A percentile compares a stretch with the other conserved stretches of the same genome.
Evolutionary conservation across 306 rosid species (phyloP).

Genomic region (Hippophae gyantsensis): DNA sequence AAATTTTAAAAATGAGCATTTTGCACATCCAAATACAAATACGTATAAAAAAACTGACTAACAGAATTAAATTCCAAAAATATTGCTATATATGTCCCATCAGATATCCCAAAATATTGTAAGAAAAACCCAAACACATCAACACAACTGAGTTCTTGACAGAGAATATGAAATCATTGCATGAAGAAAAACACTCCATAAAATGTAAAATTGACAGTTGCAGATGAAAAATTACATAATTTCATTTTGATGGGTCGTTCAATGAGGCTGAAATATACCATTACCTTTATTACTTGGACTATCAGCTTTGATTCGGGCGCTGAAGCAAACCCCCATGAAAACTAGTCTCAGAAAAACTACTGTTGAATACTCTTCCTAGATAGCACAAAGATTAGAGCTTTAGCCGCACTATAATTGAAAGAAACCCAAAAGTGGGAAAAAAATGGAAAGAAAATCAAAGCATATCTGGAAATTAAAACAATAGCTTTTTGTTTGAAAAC

Average conservation of each 20-base stretch:
- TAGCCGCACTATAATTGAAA: slow-evolving; percentile 7
- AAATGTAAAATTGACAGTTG: too few species aligned
- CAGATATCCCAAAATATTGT: neutral
- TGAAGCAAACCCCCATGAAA: slow-evolving; percentile 45
- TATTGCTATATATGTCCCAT: neutral
- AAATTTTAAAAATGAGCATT: too few species aligned
- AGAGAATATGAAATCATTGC: too few species aligned
- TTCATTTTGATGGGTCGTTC: neutral
- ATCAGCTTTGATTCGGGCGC: slow-evolving; percentile 44
- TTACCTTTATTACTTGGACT: slow-evolving; percentile 38
- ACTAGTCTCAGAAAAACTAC: slow-evolving; percentile 11
- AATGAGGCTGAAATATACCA: neutral
- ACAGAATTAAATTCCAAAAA: neutral
- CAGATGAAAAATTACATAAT: too few species aligned
- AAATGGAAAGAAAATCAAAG: neutral
- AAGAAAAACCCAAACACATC: neutral
- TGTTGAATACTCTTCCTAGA: slow-evolving; percentile 22
- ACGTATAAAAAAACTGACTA: too few species aligned
- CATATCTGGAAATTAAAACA: slow-evolving; percentile 26
- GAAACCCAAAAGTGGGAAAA: neutral
- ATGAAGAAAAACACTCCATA: neutral
- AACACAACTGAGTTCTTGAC: neutral
- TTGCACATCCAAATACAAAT: too few species aligned
- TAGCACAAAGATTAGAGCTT: slow-evolving; percentile 20
- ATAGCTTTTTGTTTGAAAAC: neutral